Percentiles rank a stretch among this genome's conserved stretches.
Conservation (phyloP, 805 yeast genomes). For the Kregervanrija fluxuum region DNA sequence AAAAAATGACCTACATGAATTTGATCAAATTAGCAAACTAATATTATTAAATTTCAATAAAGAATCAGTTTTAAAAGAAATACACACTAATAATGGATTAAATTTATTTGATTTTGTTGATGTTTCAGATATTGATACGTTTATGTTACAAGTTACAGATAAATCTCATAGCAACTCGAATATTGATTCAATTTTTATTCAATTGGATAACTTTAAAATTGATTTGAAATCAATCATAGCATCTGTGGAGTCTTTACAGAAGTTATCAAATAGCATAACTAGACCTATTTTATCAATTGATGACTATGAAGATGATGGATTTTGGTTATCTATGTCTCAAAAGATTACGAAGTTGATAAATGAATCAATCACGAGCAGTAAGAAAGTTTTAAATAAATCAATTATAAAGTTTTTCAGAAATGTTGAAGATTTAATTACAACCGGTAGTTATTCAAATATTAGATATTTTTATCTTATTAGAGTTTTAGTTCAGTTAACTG, state of each 20-base stretch:
- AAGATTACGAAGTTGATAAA: conserved; percentile 11
- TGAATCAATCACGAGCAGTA: conserved; percentile 12
- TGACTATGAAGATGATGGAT: conserved; percentile 27
- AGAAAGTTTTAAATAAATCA: conserved; percentile 11
- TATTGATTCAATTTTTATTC: conserved; percentile 1
- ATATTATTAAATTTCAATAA: conserved; percentile 13
- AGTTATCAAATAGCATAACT: conserved; percentile 13
- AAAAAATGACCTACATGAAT: conserved; percentile 11
- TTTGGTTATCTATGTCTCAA: conserved; percentile 19
- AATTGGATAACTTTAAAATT: conserved; percentile 11
- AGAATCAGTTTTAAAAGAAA: conserved; percentile 5
- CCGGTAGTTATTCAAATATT: conserved; percentile 5
- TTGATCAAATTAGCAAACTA: conserved; percentile 13
- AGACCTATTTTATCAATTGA: conserved; percentile 30
- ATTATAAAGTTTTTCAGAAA: conserved; percentile 13
- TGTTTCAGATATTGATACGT: conserved; percentile 16
- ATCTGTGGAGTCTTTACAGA: conserved; percentile 16
- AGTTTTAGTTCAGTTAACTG: conserved; percentile 18
- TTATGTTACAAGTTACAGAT: conserved; percentile 9
- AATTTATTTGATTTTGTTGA: conserved; percentile 17
- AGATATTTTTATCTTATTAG: conserved; percentile 21
- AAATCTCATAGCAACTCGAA: conserved; percentile 13
- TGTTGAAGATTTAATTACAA: conserved; percentile 5
- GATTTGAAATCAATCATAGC: conserved; percentile 12
- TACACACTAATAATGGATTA: conserved; percentile 12